A percentile compares a stretch with the other conserved stretches of the same genome.
Conservation (phyloP, 352 stramenopile species). For the Pythium angustatum region DNA sequence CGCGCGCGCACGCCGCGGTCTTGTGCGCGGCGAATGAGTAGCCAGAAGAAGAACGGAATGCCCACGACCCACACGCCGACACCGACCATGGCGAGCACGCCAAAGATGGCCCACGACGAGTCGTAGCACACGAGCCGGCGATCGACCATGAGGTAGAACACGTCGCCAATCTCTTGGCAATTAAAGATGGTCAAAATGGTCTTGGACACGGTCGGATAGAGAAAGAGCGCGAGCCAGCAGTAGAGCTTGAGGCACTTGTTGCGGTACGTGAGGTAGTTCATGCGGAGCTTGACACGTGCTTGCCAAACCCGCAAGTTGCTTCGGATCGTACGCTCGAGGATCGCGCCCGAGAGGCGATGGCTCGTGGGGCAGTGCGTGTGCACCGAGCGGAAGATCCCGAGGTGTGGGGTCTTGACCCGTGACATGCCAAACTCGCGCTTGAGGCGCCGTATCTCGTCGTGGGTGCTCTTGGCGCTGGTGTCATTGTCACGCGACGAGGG, state of each 20-base stretch:
- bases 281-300: conserved; percentile 71
- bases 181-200: conserved; percentile 83
- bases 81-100: conserved; percentile 49
- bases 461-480: conserved; percentile 14
- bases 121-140: conserved; percentile 75
- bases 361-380: conserved; percentile 56
- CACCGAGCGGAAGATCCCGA: conserved; percentile 60
- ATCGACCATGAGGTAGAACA: conserved; percentile 65
- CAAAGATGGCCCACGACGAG: conserved; percentile 63
- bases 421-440: conserved; percentile 78
- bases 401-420: conserved; percentile 64
- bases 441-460: conserved; percentile 39
- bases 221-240: conserved; percentile 71
- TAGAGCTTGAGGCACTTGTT: conserved; percentile 82
- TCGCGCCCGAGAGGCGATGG: conserved; percentile 42
- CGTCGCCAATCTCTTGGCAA: conserved; percentile 65
- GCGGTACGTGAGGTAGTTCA: conserved; percentile 83
- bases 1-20: conserved; percentile 52
- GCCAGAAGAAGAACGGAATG: conserved; percentile 78
- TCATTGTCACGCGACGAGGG: neutral
- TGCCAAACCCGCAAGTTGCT: conserved; percentile 79
- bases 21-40: conserved; percentile 70
- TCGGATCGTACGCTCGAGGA: conserved; percentile 67
- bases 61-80: conserved; percentile 72
- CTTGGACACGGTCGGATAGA: conserved; percentile 80